Conservation (phyloP, 2,329 filamentous ascomycete genomes). For the Penicillium oxalicum region DNA sequence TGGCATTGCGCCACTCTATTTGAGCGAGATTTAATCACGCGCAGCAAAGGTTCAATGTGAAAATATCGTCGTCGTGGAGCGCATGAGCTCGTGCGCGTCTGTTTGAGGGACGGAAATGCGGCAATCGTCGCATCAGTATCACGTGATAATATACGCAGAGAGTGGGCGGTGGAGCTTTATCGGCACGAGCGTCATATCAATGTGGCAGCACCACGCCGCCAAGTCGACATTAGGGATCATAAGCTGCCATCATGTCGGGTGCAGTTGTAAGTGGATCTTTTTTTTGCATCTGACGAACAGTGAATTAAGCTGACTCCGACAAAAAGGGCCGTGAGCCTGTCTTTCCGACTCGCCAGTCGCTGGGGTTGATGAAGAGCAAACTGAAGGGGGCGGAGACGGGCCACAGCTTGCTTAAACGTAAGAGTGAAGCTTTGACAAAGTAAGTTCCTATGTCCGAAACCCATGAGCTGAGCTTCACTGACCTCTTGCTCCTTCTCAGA, state of each 20-base stretch:
- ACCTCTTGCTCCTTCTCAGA: slow-evolving; percentile 43
- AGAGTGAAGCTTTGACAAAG: slow-evolving; percentile 98
- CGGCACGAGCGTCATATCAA: slow-evolving; percentile 26
- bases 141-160: slow-evolving; percentile 21
- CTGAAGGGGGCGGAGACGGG: slow-evolving; percentile 89
- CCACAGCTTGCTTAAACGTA: slow-evolving; percentile 91
- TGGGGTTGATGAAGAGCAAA: slow-evolving; percentile 96
- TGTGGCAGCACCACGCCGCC: slow-evolving; percentile 18
- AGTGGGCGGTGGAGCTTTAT: slow-evolving; percentile 24
- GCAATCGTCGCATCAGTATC: slow-evolving; percentile 22
- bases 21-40: slow-evolving; percentile 32
- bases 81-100: slow-evolving; percentile 21
- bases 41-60: slow-evolving; percentile 24
- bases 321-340: slow-evolving; percentile 84
- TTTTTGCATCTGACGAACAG: not conserved
- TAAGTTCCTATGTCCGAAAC: slow-evolving; percentile 40
- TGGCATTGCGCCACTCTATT: slow-evolving; percentile 44
- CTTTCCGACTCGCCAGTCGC: slow-evolving; percentile 94
- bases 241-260: slow-evolving; percentile 26
- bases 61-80: slow-evolving; percentile 23
- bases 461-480: slow-evolving; percentile 7
- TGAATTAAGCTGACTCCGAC: slow-evolving; percentile 5
- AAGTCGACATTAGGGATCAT: slow-evolving; percentile 12
- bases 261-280: slow-evolving; percentile 26
- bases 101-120: slow-evolving; percentile 17